These are phyloP conservation scores for Curvularia spicifera DNA, from an alignment of 2,329 filamentous ascomycete species.

Conservation along the genomic window DNA sequence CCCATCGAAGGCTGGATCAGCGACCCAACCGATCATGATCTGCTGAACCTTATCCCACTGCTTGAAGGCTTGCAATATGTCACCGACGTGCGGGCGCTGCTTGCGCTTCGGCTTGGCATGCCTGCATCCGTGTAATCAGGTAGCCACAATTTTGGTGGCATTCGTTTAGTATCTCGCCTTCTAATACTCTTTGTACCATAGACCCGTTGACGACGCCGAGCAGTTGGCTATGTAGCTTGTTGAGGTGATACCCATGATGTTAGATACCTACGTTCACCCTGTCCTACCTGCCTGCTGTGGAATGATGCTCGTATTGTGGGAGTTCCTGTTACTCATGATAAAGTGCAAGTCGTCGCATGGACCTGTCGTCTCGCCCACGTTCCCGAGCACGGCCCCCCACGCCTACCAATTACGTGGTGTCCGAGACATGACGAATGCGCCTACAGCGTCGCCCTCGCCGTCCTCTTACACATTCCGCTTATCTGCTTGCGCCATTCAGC, in stretches of 20 bases:
- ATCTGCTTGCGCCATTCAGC: slow-evolving; percentile 32
- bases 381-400: slow-evolving; percentile 14
- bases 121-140: slow-evolving; percentile 41
- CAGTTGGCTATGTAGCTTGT: slow-evolving; percentile 35
- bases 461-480: slow-evolving; percentile 27
- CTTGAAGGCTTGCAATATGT: slow-evolving; percentile 96
- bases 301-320: slow-evolving; percentile 16
- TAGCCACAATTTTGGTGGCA: slow-evolving; percentile 22
- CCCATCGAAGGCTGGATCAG: slow-evolving; percentile 99
- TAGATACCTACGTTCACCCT: slow-evolving; percentile 24
- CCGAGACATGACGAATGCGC: slow-evolving; percentile 13
- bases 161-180: slow-evolving; percentile 26
- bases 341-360: slow-evolving; percentile 19
- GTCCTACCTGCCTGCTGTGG: slow-evolving; percentile 7
- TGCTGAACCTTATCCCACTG: slow-evolving; percentile 89
- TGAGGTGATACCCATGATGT: slow-evolving; percentile 46
- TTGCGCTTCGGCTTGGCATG: slow-evolving; percentile 88
- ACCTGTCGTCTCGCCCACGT: slow-evolving; percentile 26
- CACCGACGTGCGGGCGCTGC: slow-evolving; percentile 88
- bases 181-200: slow-evolving; percentile 45
- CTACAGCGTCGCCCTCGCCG: slow-evolving; percentile 21
- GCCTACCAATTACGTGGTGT: slow-evolving; percentile 11
- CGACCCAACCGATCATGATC: slow-evolving; percentile 94
- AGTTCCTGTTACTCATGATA: slow-evolving; percentile 27
- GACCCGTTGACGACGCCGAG: slow-evolving; percentile 31